phyloP scores from a whole-genome alignment of 2,329 filamentous ascomycete species.

The Ustilaginoidea virens region DNA sequence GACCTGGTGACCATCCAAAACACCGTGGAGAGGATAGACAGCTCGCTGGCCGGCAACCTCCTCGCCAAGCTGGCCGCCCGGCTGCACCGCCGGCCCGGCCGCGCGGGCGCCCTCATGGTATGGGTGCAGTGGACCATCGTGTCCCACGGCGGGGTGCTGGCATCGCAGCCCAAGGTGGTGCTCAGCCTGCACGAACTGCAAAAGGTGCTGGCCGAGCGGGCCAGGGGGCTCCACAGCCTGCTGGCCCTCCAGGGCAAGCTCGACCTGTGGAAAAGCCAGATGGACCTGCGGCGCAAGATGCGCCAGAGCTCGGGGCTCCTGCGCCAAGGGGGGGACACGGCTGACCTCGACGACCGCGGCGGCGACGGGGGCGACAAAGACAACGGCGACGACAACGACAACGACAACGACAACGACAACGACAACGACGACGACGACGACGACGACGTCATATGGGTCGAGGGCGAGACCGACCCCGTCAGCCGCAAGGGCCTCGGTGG shows the following conservation, averaged over 20 bases:
- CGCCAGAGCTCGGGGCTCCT: conserved; percentile 25
- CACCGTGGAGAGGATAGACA: conserved; percentile 84
- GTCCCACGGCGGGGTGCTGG: conserved; percentile 80
- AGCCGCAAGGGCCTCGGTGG: conserved; percentile 19
- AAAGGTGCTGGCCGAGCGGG: conserved; percentile 75
- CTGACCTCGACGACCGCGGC: too few species aligned
- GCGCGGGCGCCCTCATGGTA: conserved; percentile 77
- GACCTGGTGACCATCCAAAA: conserved; percentile 65
- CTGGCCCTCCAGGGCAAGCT: conserved; percentile 87
- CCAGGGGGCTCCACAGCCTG: conserved; percentile 66
- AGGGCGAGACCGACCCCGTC: conserved; percentile 54
- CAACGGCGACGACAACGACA: conserved; percentile 32
- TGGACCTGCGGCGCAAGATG: conserved; percentile 61
- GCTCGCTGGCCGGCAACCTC: conserved; percentile 61
- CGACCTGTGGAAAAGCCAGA: conserved; percentile 83
- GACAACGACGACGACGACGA: conserved; percentile 47
- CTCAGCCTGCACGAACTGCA: conserved; percentile 65
- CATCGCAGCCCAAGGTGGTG: conserved; percentile 70
- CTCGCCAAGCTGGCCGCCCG: conserved; percentile 75
- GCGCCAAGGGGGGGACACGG: too few species aligned
- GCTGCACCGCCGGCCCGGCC: conserved; percentile 72
- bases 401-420: conserved; percentile 32
- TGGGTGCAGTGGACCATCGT: conserved; percentile 96
- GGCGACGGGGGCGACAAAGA: neutral
- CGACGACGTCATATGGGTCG: conserved; percentile 73